phyloP scores from a whole-genome alignment of 495 filamentous ascomycete species.

The Friedmanniomyces simplex region DNA sequence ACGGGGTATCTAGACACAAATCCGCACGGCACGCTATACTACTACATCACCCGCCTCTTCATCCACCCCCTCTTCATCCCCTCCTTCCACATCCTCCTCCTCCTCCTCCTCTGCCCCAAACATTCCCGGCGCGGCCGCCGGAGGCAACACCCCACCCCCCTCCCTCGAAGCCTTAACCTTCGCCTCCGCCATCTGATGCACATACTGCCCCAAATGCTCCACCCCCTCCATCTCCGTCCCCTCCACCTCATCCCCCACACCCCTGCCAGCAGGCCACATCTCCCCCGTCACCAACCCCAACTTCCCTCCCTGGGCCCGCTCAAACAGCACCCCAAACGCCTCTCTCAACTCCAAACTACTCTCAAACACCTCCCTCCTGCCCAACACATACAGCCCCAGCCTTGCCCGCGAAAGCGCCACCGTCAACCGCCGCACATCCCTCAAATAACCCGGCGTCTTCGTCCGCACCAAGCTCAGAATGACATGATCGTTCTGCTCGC shows the following conservation, averaged over 20 bases:
- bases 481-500: slow-evolving; percentile 97
- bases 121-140: slow-evolving; percentile 1
- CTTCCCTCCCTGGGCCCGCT: slow-evolving; percentile 58
- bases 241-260: slow-evolving; percentile 40
- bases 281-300: slow-evolving; percentile 73
- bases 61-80: background rate
- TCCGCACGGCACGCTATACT: background rate
- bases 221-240: slow-evolving; percentile 63
- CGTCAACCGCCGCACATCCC: slow-evolving; percentile 86
- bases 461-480: slow-evolving; percentile 88
- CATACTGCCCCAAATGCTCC: slow-evolving; percentile 93
- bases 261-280: slow-evolving; percentile 61
- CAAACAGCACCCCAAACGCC: slow-evolving; percentile 64
- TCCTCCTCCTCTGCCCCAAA: slow-evolving; percentile 4
- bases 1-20: background rate
- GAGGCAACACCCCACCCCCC: slow-evolving; percentile 22
- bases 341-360: slow-evolving; percentile 76
- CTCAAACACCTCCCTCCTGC: slow-evolving; percentile 81
- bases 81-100: slow-evolving; percentile 8
- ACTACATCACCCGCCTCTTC: background rate
- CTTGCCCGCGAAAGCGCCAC: slow-evolving; percentile 93
- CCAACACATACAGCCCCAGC: slow-evolving; percentile 85
- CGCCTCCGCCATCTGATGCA: slow-evolving; percentile 90
- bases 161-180: slow-evolving; percentile 57
- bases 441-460: slow-evolving; percentile 80